Evolutionary conservation across 1,284 basidiomycete genomes (phyloP).

Genomic region (Fomes fomentarius): DNA sequence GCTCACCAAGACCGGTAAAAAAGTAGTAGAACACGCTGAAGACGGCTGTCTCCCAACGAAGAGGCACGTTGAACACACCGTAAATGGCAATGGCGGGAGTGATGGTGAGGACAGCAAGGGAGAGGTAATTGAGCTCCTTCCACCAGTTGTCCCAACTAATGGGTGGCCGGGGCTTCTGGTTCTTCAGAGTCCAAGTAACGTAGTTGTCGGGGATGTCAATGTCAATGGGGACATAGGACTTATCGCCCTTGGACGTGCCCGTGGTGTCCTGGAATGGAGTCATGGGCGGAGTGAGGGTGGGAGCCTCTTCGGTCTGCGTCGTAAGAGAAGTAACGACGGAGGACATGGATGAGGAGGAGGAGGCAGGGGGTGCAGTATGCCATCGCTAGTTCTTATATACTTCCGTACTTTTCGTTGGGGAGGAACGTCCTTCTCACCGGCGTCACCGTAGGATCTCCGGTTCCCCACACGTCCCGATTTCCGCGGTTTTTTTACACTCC

Average conservation of each 20-base stretch:
- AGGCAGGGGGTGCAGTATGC: slow-evolving; percentile 12
- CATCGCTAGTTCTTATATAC: slow-evolving; percentile 26
- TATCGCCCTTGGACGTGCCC: slow-evolving; percentile 14
- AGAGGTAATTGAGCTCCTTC: slow-evolving; percentile 71
- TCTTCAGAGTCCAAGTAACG: slow-evolving; percentile 82
- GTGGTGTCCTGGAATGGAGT: slow-evolving; percentile 21
- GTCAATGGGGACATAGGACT: slow-evolving; percentile 61
- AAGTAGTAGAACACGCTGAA: slow-evolving; percentile 85
- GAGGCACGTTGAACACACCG: slow-evolving; percentile 63
- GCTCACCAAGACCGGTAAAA: slow-evolving; percentile 77
- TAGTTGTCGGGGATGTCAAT: slow-evolving; percentile 87
- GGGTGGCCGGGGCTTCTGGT: slow-evolving; percentile 76
- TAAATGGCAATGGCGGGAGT: slow-evolving; percentile 74
- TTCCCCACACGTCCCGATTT: slow-evolving; percentile 17
- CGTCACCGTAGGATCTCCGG: slow-evolving; percentile 10
- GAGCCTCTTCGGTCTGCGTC: slow-evolving; percentile 31
- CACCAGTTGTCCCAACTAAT: slow-evolving; percentile 70
- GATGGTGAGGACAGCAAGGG: slow-evolving; percentile 63
- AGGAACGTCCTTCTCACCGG: slow-evolving; percentile 12
- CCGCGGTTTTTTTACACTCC: too few relatives aligned
- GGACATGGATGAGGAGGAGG: slow-evolving; percentile 28
- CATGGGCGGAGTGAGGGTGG: slow-evolving; percentile 30
- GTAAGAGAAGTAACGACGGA: slow-evolving; percentile 31
- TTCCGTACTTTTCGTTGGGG: slow-evolving; percentile 28
- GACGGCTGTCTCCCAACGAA: slow-evolving; percentile 69